Percentiles rank a stretch among this genome's conserved stretches.
Evolutionary conservation across 768 basidiomycete species (phyloP).

Genomic region (Fistulinella prunicolor): DNA sequence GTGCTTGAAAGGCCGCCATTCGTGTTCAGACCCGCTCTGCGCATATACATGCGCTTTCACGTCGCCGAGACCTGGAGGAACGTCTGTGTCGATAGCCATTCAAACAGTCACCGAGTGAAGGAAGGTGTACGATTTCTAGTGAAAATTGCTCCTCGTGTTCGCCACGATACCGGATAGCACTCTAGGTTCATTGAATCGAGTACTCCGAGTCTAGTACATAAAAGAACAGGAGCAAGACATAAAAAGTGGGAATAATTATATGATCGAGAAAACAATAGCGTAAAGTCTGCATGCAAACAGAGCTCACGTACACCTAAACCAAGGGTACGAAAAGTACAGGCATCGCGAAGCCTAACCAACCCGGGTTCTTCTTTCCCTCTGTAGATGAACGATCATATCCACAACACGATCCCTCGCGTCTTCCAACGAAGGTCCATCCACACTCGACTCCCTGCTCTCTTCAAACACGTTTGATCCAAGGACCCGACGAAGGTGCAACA

Average conservation of each 20-base stretch:
- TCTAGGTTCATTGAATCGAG: neutral
- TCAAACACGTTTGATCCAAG: constrained; percentile 55
- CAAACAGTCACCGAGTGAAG: no score
- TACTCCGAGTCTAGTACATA: constrained; percentile 12
- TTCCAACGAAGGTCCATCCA: constrained; percentile 47
- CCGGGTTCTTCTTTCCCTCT: constrained; percentile 25
- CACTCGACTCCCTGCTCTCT: constrained; percentile 17
- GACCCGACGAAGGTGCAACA: constrained; percentile 47
- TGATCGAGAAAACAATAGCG: neutral
- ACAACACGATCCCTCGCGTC: constrained; percentile 76
- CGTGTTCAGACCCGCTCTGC: constrained; percentile 38
- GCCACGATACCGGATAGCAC: no score
- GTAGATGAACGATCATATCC: constrained; percentile 56
- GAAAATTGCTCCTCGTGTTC: no score
- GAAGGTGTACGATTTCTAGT: no score
- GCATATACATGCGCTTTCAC: constrained; percentile 23
- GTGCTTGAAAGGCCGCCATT: constrained; percentile 47
- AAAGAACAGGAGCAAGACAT: neutral
- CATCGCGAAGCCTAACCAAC: constrained; percentile 12
- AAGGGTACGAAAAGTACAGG: no score
- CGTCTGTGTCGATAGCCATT: constrained; percentile 13
- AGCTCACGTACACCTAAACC: no score
- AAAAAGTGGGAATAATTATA: neutral
- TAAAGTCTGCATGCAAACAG: neutral
- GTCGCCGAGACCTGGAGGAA: constrained; percentile 45